Evolutionary conservation across 116 monocot species (phyloP).

Genomic region (Phalaenopsis hybrid): DNA sequence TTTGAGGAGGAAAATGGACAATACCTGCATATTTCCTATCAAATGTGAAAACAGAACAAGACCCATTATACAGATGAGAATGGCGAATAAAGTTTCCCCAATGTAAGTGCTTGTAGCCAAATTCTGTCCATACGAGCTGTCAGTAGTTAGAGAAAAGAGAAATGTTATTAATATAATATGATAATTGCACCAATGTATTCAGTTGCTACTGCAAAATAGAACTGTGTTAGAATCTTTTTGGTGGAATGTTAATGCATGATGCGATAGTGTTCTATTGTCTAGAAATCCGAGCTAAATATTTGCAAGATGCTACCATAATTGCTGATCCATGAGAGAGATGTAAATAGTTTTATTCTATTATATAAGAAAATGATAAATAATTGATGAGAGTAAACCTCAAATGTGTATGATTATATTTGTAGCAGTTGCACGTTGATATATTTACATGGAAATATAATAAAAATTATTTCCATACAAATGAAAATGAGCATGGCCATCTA

Average conservation of each 20-base stretch:
- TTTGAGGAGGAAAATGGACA: neutral
- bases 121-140: slow-evolving; percentile 87
- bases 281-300: too few relatives aligned
- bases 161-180: neutral
- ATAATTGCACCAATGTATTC: neutral
- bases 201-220: neutral
- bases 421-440: too few relatives aligned
- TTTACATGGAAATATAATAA: too few relatives aligned
- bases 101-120: slow-evolving; percentile 65
- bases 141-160: slow-evolving; percentile 4
- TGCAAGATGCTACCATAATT: too few relatives aligned
- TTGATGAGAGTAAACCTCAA: too few relatives aligned
- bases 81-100: slow-evolving; percentile 73
- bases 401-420: too few relatives aligned
- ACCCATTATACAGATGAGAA: slow-evolving; percentile 74
- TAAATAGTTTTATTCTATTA: too few relatives aligned
- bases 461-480: too few relatives aligned
- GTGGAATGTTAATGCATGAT: neutral
- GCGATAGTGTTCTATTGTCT: neutral
- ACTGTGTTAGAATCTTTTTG: neutral
- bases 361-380: too few relatives aligned
- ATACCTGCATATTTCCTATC: slow-evolving; percentile 98
- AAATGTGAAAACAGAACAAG: slow-evolving; percentile 91
- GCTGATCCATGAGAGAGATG: too few relatives aligned
- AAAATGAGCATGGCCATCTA: too few relatives aligned